Base-by-base conservation (phyloP, 805 yeast species). In the Nakazawaea ambrosiae region DNA sequence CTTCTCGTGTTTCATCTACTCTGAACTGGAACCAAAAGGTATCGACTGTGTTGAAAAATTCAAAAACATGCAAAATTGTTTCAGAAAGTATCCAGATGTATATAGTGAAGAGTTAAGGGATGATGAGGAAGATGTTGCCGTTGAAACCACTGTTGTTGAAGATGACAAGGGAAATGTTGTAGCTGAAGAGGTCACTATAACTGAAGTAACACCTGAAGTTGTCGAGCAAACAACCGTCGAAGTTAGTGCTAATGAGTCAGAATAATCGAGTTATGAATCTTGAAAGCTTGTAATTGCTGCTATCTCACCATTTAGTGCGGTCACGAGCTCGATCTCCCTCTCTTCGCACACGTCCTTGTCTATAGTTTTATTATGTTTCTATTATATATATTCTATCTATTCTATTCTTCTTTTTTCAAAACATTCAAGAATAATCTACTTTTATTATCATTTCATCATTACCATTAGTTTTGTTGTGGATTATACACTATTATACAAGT, bases 11-110 rank as follows among this genome's bases (percentile, higher is more conserved):
- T 92, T 92, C 55, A 90, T 92, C 30, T 88, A 82, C 67, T 88
- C 97, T 5, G 86, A 81, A 52, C 81, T 81, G 41, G 97, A 90
- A 57, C 97, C 97, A 56, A 90, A 90, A 68, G 98, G 98, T 34
- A 76, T 84, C 44, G 97, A 92, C 59, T 92, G 98, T 64, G 76
- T 90, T 49, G 86, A 83, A 51, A 83, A 84, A 65, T 92, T 90
- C 65, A 78, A 81, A 58, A 74, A 66, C 52, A 92, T 90, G 97
- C 96, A 94, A 66, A 72, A 75, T 45, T 92, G 98, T 65, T 92
- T 92, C 78, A 80, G 90, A 66, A 68, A 74, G 55, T 74, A 89
- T 61, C 97, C 97, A 20, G 98, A 92, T 43, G 81, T 83, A 36
- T 92, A 92, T 62, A 83, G 88, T 46, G 97, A 89, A 56, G 96